Evolutionary conservation across 1,139 yeast species (phyloP).

Genomic region (Sugiyamaella grinbergsii): DNA sequence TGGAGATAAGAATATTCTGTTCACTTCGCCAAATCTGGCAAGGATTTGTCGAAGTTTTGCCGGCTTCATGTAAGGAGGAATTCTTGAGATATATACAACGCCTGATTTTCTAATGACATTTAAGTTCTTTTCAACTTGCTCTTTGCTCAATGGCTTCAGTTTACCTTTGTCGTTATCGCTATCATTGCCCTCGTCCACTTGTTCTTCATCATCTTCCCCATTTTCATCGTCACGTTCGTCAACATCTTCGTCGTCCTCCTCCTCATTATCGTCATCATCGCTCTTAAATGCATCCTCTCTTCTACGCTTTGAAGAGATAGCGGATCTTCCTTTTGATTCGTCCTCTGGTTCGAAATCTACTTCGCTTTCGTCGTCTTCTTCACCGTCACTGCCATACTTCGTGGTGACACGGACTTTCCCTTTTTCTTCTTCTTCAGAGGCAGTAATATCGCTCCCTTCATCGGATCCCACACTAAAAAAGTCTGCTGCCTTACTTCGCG

Average conservation of each 20-base stretch:
- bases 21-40: constrained; percentile 79
- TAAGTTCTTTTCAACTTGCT: constrained; percentile 39
- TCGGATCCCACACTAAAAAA: constrained; percentile 27
- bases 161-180: constrained; percentile 24
- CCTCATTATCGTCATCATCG: constrained; percentile 27
- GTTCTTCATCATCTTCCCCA: constrained; percentile 19
- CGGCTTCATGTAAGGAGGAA: constrained; percentile 98
- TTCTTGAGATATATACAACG: constrained; percentile 81
- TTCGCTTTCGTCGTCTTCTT: constrained; percentile 24
- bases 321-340: constrained; percentile 9
- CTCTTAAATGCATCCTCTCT: constrained; percentile 19
- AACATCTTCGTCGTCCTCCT: constrained; percentile 18
- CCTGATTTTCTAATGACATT: constrained; percentile 70
- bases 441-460: constrained; percentile 14
- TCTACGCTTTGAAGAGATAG: constrained; percentile 18
- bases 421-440: constrained; percentile 11
- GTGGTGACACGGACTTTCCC: constrained; percentile 2
- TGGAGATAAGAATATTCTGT: constrained; percentile 82
- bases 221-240: constrained; percentile 22
- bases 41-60: constrained; percentile 80
- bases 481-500: constrained; percentile 28
- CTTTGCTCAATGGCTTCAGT: constrained; percentile 38
- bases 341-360: constrained; percentile 20
- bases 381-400: constrained; percentile 19
- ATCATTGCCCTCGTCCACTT: constrained; percentile 15